Evolutionary conservation across 768 basidiomycete genomes (phyloP), one percentile per base, ranked within the genome.

Genomic region (Amanita phalloides): DNA sequence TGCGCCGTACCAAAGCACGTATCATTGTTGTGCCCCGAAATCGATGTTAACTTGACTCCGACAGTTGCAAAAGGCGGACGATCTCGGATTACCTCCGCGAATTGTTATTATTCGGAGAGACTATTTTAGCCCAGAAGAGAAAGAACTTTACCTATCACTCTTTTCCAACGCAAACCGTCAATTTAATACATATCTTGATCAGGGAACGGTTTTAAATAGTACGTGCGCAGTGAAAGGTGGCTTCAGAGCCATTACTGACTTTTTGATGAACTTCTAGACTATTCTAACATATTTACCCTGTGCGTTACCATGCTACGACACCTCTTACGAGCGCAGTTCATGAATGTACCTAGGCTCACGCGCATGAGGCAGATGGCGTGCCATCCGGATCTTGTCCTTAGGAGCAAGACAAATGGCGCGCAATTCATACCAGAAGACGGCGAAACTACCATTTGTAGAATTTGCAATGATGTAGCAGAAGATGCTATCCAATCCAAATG

Each of bases 401-500:
- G 87, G 47, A 89, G 86, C 71, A 93, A 86, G 71, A 86, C 75
- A 21, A 91, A 89, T 53, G 76, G 80, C 1, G 71, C 71, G 9
- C 71, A 73, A 43, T 89, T 90, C 60, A 64, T 72, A 6, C 64
- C 81, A 17, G 78, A 84, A 28, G 62, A 72, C 4, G 77, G 74
- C 9, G 90, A 95, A 64, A 84, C 84, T 2, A 86, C 89, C 0
- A 79, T 97, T 6, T 99, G 96, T 62, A 78, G 96, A 50, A 69
- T 99, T n/a, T 99, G 96, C 67, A 90, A 92, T 59, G 96, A 99
- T 58, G 75, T 96, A 37, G 95, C 91, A 0, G 96, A 99, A 67
- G 96, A 99, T 61, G 92, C 96, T 3, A 97, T 99, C 56, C 82
- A 90, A 62, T 84, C 92, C 23, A 88, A 83, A 58, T 99, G 96